Conservation (phyloP, 116 monocot genomes). For the Posidonia oceanica region DNA sequence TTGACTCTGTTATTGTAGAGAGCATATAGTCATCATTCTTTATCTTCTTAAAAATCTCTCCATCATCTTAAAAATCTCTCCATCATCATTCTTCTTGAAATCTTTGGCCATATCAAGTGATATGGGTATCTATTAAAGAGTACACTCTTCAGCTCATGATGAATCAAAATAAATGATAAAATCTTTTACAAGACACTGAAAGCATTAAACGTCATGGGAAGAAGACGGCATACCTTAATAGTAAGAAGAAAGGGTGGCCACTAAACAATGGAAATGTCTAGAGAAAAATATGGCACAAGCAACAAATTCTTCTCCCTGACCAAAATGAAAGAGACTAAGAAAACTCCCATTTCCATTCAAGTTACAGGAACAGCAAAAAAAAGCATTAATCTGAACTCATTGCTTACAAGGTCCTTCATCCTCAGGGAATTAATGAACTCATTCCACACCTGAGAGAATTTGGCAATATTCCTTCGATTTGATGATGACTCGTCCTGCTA, state of each 20-base stretch:
- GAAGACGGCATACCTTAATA: conserved; percentile 49
- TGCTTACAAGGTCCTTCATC: conserved; percentile 76
- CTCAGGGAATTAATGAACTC: conserved; percentile 70
- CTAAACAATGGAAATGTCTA: conserved; percentile 64
- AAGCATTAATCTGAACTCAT: conserved; percentile 34
- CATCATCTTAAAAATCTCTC: conserved; percentile 61
- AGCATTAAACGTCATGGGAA: neutral
- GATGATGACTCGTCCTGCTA: conserved; percentile 32
- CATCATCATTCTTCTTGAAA: conserved; percentile 77
- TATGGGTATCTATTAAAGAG: conserved; percentile 66
- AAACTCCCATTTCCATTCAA: neutral
- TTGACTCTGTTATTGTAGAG: conserved; percentile 69
- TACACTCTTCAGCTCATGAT: neutral
- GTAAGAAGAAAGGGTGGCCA: conserved; percentile 99
- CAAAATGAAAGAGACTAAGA: conserved; percentile 8
- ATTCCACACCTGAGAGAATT: conserved; percentile 90
- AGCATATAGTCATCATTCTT: conserved; percentile 72
- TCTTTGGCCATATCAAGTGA: conserved; percentile 95
- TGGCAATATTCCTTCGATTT: too few species aligned
- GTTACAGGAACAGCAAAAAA: too few species aligned
- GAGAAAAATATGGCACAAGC: conserved; percentile 80
- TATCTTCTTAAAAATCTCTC: too few species aligned
- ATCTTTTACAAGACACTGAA: too few species aligned
- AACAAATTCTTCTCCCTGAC: conserved; percentile 73
- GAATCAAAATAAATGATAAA: neutral